Percentiles rank a stretch among this genome's conserved stretches.
Evolutionary conservation across 2,329 filamentous ascomycete genomes (phyloP).

Genomic region (Triangularia verruculosa): DNA sequence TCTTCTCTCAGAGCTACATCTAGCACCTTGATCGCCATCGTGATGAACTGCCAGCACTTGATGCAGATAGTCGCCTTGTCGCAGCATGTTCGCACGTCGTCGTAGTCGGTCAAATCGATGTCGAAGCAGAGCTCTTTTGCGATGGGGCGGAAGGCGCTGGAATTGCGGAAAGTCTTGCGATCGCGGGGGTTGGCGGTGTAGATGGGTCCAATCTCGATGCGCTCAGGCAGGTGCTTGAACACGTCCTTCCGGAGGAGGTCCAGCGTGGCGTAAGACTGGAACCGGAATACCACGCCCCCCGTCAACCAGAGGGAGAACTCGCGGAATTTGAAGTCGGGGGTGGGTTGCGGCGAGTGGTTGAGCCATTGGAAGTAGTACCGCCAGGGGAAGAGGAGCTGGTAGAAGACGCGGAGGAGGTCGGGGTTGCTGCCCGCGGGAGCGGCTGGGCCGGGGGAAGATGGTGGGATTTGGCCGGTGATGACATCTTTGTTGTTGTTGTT

Average conservation of each 20-base stretch:
- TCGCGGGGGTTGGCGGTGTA: conserved; percentile 93
- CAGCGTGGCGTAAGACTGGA: conserved; percentile 64
- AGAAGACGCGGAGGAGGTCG: conserved; percentile 88
- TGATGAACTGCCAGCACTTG: conserved; percentile 96
- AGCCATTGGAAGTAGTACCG: conserved; percentile 95
- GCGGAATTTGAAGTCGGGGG: conserved; percentile 84
- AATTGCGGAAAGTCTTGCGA: conserved; percentile 79
- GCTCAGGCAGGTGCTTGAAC: conserved; percentile 79
- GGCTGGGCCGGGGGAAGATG: conserved; percentile 39
- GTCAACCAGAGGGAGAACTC: conserved; percentile 96
- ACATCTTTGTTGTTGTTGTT: conserved; percentile 35
- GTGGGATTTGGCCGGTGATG: conserved; percentile 41
- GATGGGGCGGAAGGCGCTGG: conserved; percentile 77
- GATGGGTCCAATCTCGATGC: conserved; percentile 98
- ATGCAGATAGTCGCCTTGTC: conserved; percentile 88
- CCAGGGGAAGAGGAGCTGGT: conserved; percentile 93
- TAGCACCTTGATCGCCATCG: conserved; percentile 94
- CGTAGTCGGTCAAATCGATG: conserved; percentile 99
- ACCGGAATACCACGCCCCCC: conserved; percentile 88
- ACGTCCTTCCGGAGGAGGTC: conserved; percentile 84
- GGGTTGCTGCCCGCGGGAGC: conserved; percentile 58
- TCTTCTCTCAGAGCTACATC: conserved; percentile 85
- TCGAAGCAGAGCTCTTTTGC: conserved; percentile 97
- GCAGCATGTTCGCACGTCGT: conserved; percentile 94
- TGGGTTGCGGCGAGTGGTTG: conserved; percentile 84